Evolutionary conservation across 2,329 filamentous ascomycete genomes (phyloP).

Genomic region (Nemania bipapillata): DNA sequence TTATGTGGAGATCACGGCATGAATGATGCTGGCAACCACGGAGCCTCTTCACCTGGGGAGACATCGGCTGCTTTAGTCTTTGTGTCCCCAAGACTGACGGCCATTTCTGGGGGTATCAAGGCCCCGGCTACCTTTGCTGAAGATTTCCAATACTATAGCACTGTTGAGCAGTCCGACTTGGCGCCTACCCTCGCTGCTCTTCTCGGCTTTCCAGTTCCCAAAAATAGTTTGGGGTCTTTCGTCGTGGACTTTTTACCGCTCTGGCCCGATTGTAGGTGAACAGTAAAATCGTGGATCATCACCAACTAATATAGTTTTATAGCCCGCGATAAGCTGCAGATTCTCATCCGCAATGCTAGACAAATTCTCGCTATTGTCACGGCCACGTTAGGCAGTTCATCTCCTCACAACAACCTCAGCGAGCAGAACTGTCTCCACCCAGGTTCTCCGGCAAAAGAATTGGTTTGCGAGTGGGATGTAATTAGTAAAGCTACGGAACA

Average conservation of each 20-base stretch:
- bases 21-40: conserved; percentile 98
- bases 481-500: conserved; percentile 47
- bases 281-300: background rate
- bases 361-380: conserved; percentile 83
- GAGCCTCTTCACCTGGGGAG: conserved; percentile 91
- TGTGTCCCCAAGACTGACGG: conserved; percentile 81
- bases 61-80: conserved; percentile 94
- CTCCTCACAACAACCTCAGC: conserved; percentile 53
- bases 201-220: conserved; percentile 85
- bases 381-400: conserved; percentile 71
- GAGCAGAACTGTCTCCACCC: conserved; percentile 51
- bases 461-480: conserved; percentile 76
- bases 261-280: conserved; percentile 71
- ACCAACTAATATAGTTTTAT: conserved; percentile 34
- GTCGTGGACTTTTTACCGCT: conserved; percentile 81
- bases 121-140: conserved; percentile 69
- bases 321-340: conserved; percentile 62
- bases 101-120: conserved; percentile 58
- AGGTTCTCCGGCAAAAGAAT: conserved; percentile 61
- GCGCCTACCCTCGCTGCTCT: conserved; percentile 88
- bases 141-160: conserved; percentile 84
- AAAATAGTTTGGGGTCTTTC: conserved; percentile 89
- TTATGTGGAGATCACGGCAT: conserved; percentile 97
- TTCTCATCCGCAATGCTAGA: conserved; percentile 79
- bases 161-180: conserved; percentile 93